These are phyloP conservation scores for Naematelia aurantialba DNA, from an alignment of 768 basidiomycete genomes.

Conservation along the genomic window DNA sequence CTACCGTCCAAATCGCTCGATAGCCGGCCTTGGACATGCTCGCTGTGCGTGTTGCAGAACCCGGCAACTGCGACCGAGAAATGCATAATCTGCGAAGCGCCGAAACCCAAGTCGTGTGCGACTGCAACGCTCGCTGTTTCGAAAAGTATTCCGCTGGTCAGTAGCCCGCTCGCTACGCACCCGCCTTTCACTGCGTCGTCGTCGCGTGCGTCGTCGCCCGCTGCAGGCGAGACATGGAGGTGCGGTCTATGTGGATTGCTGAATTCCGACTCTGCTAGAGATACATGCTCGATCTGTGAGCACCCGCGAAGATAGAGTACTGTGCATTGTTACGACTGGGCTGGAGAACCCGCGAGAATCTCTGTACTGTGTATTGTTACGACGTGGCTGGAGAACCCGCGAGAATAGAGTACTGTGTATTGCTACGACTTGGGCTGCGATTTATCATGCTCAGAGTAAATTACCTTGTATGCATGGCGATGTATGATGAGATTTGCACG, in stretches of 20 bases:
- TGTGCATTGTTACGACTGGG: not conserved
- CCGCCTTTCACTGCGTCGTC: not conserved
- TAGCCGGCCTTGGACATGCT: slow-evolving; percentile 64
- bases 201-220: not conserved
- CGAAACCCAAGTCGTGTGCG: slow-evolving; percentile 22
- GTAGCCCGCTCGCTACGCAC: not conserved
- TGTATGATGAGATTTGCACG: not conserved
- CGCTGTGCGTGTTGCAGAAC: slow-evolving; percentile 55
- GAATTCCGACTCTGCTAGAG: slow-evolving; percentile 52
- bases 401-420: no score
- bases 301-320: not conserved
- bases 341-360: not conserved
- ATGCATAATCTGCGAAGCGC: slow-evolving; percentile 55
- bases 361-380: no score
- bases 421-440: no score
- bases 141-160: not conserved
- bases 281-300: slow-evolving; percentile 57
- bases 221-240: slow-evolving; percentile 54
- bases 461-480: not conserved
- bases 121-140: not conserved
- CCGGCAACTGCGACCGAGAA: slow-evolving; percentile 52
- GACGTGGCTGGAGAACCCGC: no score
- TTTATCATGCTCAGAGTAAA: no score
- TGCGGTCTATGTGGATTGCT: slow-evolving; percentile 58
- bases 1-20: slow-evolving; percentile 7